Evolutionary conservation across 2,329 filamentous ascomycete genomes (phyloP), one percentile per base, ranked within the genome.

Genomic region (Curvularia sp.): DNA sequence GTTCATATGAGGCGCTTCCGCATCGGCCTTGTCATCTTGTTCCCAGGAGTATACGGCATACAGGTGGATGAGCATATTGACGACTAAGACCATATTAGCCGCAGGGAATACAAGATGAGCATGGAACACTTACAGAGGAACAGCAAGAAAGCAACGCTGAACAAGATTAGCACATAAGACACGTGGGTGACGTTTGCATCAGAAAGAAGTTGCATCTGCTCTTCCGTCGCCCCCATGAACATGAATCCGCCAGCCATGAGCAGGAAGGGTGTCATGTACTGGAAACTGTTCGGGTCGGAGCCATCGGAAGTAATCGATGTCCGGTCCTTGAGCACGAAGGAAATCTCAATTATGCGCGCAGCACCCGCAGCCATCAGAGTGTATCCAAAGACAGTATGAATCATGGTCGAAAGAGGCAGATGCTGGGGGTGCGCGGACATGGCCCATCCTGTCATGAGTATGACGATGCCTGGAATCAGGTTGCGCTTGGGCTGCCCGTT

Each of bases 221-320:
- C 93, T 76, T 98, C 95, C 0, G 93, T 98, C 15, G 95, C 94
- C 30, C 92, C 91, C 93, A 98, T 96, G 80, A 99, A 99, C 39
- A 99, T 84, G 80, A 98, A 97, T 1, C 95, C 95, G 3, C 93
- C 90, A 5, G 93, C 93, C 71, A 91, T 96, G 27, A 99, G 85
- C 39, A 98, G 84, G 70, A 90, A 91, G 51, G 87, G 84, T 25
- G 89, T 84, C 45, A 91, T 74, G 66, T 89, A 89, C 75, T 91
- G 89, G 76, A 89, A 91, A 73, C 88, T 90, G 72, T 89, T 92
- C 51, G 85, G 84, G 63, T 92, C 85, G 36, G 84, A 83, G 8
- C 89, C 89, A 71, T 91, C 86, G n/a, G 86, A 83, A 4, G 86
- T 84, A 1, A 90, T 67, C 7, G 87, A 84, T 52, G 83, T 82